Percentiles rank a stretch among this genome's conserved stretches.
phyloP scores from a whole-genome alignment of 805 yeast genomes.

The Candida ovalis region DNA sequence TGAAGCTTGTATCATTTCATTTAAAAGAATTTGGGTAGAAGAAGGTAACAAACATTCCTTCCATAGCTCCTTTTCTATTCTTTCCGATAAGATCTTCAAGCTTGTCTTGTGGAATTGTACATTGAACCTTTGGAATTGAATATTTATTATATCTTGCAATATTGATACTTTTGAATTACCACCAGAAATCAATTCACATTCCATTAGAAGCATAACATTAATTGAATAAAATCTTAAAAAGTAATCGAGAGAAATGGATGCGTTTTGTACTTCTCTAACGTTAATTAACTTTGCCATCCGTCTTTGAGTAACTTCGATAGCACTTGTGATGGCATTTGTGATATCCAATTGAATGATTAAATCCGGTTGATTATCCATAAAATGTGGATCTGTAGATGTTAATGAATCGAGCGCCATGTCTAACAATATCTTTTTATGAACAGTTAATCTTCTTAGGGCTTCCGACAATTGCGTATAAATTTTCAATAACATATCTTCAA shows the following conservation, averaged over 20 bases:
- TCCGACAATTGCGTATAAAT: slow-evolving; percentile 66
- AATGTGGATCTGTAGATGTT: slow-evolving; percentile 26
- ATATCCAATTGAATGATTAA: slow-evolving; percentile 62
- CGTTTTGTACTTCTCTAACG: slow-evolving; percentile 70
- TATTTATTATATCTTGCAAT: slow-evolving; percentile 63
- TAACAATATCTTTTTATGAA: slow-evolving; percentile 75
- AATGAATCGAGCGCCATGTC: slow-evolving; percentile 59
- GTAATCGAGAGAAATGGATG: slow-evolving; percentile 51
- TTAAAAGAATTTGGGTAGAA: slow-evolving; percentile 45
- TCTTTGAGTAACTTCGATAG: slow-evolving; percentile 68
- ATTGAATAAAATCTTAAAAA: slow-evolving; percentile 67
- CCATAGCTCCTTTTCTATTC: slow-evolving; percentile 75
- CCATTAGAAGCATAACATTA: slow-evolving; percentile 66
- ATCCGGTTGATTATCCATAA: slow-evolving; percentile 31
- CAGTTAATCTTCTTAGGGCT: slow-evolving; percentile 65
- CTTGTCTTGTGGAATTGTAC: slow-evolving; percentile 51
- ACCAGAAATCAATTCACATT: slow-evolving; percentile 72
- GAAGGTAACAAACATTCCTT: slow-evolving; percentile 58
- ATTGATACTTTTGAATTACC: slow-evolving; percentile 58
- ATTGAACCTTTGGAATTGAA: slow-evolving; percentile 60
- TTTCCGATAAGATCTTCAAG: slow-evolving; percentile 40
- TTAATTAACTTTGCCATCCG: slow-evolving; percentile 74
- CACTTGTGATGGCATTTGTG: slow-evolving; percentile 57
- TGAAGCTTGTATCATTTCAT: slow-evolving; percentile 46
- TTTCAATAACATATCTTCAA: slow-evolving; percentile 61